Percentiles rank a stretch among this genome's conserved stretches.
These are phyloP conservation scores for Rhizopus delemar DNA, from an alignment of 371 early-diverging fungal species.

Conservation along the genomic window DNA sequence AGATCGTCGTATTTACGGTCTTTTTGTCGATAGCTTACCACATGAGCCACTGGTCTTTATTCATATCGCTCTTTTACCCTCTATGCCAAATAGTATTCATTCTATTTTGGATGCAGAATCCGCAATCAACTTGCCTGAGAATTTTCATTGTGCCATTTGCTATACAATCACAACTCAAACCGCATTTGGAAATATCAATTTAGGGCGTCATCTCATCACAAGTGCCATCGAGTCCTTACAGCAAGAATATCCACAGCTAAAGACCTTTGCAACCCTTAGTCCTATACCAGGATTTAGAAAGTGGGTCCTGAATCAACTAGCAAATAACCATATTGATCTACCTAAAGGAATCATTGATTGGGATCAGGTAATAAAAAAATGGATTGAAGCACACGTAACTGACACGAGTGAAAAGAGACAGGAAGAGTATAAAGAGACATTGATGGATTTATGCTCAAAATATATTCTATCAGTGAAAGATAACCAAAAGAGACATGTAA, in stretches of 20 bases:
- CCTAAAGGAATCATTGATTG: no score
- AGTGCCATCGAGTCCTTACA: constrained; percentile 76
- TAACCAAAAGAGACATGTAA: constrained; percentile 49
- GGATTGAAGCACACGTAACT: no score
- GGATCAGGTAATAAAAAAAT: no score
- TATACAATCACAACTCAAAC: constrained; percentile 87
- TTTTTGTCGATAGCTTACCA: constrained; percentile 73
- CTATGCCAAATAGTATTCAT: constrained; percentile 62
- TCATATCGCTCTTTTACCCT: constrained; percentile 70
- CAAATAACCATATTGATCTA: neutral
- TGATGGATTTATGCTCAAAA: constrained; percentile 69
- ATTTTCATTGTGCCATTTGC: constrained; percentile 73
- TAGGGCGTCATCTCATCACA: constrained; percentile 87
- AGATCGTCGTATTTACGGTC: constrained; percentile 77
- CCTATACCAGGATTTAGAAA: constrained; percentile 82
- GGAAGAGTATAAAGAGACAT: constrained; percentile 53
- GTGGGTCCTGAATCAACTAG: constrained; percentile 61
- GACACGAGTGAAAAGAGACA: constrained; percentile 15
- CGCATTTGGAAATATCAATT: constrained; percentile 79
- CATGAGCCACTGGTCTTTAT: constrained; percentile 83
- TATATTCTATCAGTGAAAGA: constrained; percentile 64
- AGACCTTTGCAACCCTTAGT: constrained; percentile 81
- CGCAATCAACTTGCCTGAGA: constrained; percentile 26
- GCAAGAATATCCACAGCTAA: constrained; percentile 60
- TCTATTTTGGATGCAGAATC: constrained; percentile 62